Evolutionary conservation across 768 basidiomycete genomes (phyloP), one percentile per base, ranked within the genome.

Genomic region (Hericium erinaceus): DNA sequence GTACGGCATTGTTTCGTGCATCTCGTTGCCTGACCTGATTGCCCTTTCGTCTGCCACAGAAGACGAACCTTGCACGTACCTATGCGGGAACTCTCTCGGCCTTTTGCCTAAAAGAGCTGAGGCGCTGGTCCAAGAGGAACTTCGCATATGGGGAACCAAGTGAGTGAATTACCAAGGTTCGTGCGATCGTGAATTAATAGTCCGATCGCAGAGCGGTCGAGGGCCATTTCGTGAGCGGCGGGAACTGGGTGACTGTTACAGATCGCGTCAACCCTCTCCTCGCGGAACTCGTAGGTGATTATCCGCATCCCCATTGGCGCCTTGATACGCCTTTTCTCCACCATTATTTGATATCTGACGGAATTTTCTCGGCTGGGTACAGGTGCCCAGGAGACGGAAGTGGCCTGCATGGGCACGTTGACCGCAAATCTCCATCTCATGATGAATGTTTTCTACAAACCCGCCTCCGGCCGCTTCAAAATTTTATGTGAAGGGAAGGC

Each of bases 71-170:
- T 85, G 83, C 69, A 82, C 85, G 38, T 99, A 99, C 70, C 83
- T 99, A 54, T 95, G 92, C 68, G 97, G 97, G 38, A 98, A 99
- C 74, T 98, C 94, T 24, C 80, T 98, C 10, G 97, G 97, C 4
- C 77, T 87, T 56, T 74, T 91, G 65, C 81, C 89, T 48, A 90
- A 84, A 68, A 76, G 81, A 39, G 88, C 94, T 33, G 78, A 80
- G 61, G 68, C 76, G 59, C 76, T 94, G 48, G 75, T 98, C 15
- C 74, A 87, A 60, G 82, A 95, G 70, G 97, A 99, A 70, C 71
- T 98, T 53, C 68, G 79, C 52, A 85, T 85, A 28, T 99, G 97
- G 97, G 84, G 78, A 38, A 80, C 83, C 57, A 77, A 77, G 85
- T 86, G 66, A 67, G 77, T 67, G 33, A 33, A 33, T 8, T 33